Conservation (phyloP, 108 stramenopile species). For the Asterionellopsis glacialis region DNA sequence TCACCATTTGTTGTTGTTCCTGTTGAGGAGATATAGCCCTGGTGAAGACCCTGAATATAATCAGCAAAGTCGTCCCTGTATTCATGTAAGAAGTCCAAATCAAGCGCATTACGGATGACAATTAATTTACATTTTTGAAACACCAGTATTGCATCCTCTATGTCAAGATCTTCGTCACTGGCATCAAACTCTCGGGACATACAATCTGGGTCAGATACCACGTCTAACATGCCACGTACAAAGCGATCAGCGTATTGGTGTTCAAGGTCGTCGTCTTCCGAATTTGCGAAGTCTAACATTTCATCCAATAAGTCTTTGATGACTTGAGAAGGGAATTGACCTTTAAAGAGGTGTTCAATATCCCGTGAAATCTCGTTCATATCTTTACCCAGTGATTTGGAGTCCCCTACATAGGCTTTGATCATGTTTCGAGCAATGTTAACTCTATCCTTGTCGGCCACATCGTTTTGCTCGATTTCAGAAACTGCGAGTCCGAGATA, state of each 20-base stretch:
- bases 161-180: constrained; percentile 9
- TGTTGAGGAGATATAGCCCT: neutral
- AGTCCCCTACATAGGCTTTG: too few relatives aligned
- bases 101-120: constrained; percentile 20
- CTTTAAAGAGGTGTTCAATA: too few relatives aligned
- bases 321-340: too few relatives aligned
- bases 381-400: too few relatives aligned
- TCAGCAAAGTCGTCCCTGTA: constrained; percentile 8
- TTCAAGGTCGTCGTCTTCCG: too few relatives aligned
- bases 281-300: too few relatives aligned
- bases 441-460: too few relatives aligned
- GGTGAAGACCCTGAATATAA: constrained; percentile 1
- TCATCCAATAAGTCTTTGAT: too few relatives aligned
- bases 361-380: too few relatives aligned
- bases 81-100: neutral
- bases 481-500: too few relatives aligned
- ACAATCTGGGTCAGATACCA: constrained; percentile 17
- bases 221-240: constrained; percentile 6
- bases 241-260: constrained; percentile 17
- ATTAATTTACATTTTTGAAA: constrained; percentile 21
- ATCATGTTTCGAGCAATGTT: too few relatives aligned
- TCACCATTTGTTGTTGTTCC: neutral
- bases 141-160: neutral
- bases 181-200: constrained; percentile 19
- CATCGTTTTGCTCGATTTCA: too few relatives aligned